Evolutionary conservation across 768 basidiomycete species (phyloP).

Genomic region (Leccinum rimulosum): DNA sequence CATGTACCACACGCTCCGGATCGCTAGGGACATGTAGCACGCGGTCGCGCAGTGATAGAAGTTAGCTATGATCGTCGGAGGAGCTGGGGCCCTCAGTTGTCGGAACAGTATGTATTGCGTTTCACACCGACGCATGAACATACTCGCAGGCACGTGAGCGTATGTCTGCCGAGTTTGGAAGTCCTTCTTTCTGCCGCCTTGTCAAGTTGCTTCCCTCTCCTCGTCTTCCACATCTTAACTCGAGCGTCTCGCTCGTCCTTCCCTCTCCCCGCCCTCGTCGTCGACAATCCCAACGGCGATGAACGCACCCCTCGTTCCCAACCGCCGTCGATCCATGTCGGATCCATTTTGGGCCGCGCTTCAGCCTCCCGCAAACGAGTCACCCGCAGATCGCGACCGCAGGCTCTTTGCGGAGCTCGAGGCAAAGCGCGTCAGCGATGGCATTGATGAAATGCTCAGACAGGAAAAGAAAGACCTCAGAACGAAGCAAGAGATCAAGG

Average conservation of each 20-base stretch:
- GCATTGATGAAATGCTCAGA: constrained; percentile 77
- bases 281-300: constrained; percentile 13
- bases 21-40: neutral
- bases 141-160: constrained; percentile 16
- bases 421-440: constrained; percentile 71
- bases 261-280: constrained; percentile 3
- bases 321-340: constrained; percentile 47
- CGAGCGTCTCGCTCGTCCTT: constrained; percentile 17
- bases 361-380: constrained; percentile 71
- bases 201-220: constrained; percentile 15
- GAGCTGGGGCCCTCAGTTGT: neutral
- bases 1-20: neutral
- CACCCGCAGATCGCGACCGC: constrained; percentile 59
- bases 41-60: neutral
- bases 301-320: constrained; percentile 33
- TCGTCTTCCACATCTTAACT: constrained; percentile 16
- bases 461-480: constrained; percentile 63
- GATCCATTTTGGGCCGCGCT: constrained; percentile 71
- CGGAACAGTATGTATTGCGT: neutral
- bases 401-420: constrained; percentile 66
- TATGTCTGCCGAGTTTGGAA: constrained; percentile 24
- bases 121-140: neutral
- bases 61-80: neutral
- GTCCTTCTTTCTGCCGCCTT: constrained; percentile 17
- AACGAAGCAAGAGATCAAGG: constrained; percentile 62